These are phyloP conservation scores for Hamamelis virginiana DNA, from an alignment of 164 flowering plant genomes.

Conservation along the genomic window DNA sequence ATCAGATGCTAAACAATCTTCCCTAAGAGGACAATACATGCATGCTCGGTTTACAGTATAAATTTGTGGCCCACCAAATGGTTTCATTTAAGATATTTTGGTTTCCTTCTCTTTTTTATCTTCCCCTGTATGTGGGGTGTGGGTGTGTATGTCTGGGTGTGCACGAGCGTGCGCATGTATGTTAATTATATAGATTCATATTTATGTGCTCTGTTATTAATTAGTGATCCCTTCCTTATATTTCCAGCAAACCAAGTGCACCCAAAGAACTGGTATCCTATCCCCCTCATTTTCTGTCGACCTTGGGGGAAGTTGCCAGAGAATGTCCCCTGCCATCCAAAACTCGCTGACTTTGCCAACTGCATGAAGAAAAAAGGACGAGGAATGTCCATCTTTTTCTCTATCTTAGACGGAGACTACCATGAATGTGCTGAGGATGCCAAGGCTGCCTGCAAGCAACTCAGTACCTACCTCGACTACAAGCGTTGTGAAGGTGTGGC, in stretches of 20 bases:
- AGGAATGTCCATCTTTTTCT: constrained; percentile 95
- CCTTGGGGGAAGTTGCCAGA: constrained; percentile 99
- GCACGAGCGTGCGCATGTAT: no score
- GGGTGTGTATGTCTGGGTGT: background rate
- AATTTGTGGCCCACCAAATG: no score
- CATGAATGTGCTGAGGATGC: constrained; percentile 94
- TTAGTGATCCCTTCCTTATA: background rate
- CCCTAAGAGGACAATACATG: no score
- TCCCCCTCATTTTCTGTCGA: constrained; percentile 92
- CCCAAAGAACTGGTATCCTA: constrained; percentile 99
- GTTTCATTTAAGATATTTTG: no score
- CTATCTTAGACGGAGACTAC: constrained; percentile 95
- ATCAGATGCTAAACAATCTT: no score
- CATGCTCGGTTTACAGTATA: no score
- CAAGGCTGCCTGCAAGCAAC: constrained; percentile 74
- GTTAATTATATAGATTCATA: background rate
- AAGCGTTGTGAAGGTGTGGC: constrained; percentile 98
- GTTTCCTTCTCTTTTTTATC: no score
- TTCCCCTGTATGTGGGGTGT: background rate
- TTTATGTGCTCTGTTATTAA: background rate
- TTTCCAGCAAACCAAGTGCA: constrained; percentile 92
- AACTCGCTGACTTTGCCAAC: constrained; percentile 97
- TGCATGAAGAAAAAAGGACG: constrained; percentile 99
- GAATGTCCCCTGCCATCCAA: constrained; percentile 99
- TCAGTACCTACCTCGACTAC: constrained; percentile 84